Evolutionary conservation across 345 rosid genomes (phyloP).

Genomic region (Pugionium dolabratum): DNA sequence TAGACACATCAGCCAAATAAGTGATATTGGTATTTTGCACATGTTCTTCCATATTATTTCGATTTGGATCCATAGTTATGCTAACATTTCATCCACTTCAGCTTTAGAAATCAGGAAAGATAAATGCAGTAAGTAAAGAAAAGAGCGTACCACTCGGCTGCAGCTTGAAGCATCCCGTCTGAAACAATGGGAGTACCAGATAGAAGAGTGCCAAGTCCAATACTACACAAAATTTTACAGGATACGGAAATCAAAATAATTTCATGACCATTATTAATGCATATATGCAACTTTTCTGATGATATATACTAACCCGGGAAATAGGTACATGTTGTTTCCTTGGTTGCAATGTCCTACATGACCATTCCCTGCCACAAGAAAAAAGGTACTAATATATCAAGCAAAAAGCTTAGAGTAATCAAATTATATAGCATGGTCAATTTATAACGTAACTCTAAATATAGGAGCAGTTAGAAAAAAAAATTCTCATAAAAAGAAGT

Average conservation of each 20-base stretch:
- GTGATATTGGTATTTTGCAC: too few species aligned
- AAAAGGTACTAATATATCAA: constrained; percentile 21
- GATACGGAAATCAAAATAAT: background rate
- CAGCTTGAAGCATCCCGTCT: constrained; percentile 99
- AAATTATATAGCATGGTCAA: background rate
- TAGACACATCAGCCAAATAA: too few species aligned
- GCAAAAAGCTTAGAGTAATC: background rate
- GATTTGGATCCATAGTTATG: background rate
- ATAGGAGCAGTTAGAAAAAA: background rate
- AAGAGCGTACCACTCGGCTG: constrained; percentile 78
- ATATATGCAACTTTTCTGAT: background rate
- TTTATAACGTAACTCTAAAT: constrained; percentile 9
- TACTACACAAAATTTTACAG: constrained; percentile 49
- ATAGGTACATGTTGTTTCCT: constrained; percentile 98
- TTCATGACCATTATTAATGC: background rate
- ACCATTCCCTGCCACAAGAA: constrained; percentile 61
- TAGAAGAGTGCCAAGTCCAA: constrained; percentile 96
- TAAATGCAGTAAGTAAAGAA: constrained; percentile 7
- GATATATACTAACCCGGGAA: constrained; percentile 76
- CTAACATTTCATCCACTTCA: background rate
- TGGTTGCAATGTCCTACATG: constrained; percentile 89
- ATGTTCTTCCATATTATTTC: too few species aligned
- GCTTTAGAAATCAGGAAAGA: constrained; percentile 1
- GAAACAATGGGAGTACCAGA: constrained; percentile 85
- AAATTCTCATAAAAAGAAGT: background rate